These are phyloP conservation scores for Houttuynia cordata DNA, from an alignment of 164 flowering plant species.

Conservation along the genomic window DNA sequence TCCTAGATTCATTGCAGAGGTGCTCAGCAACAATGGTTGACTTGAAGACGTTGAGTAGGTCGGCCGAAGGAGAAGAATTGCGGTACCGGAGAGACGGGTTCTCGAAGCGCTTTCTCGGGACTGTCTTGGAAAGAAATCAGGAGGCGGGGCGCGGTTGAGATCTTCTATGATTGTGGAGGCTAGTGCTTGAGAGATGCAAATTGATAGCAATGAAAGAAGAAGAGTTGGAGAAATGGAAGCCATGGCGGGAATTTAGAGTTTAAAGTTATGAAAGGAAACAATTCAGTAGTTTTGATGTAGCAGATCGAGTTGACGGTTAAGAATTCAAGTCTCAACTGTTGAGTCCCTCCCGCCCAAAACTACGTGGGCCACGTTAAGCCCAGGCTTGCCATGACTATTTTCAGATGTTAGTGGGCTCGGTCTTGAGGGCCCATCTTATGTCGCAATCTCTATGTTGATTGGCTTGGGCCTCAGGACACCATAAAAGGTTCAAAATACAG, in stretches of 20 bases:
- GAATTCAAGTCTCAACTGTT: not conserved
- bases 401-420: too few relatives aligned
- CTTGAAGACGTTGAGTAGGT: conserved; percentile 40
- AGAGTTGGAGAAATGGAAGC: conserved; percentile 19
- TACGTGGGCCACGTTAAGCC: too few relatives aligned
- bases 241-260: conserved; percentile 7
- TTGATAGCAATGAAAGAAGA: conserved; percentile 5
- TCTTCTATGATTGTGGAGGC: conserved; percentile 45
- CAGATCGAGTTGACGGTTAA: conserved; percentile 5
- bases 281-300: not conserved
- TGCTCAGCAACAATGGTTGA: conserved; percentile 45
- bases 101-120: conserved; percentile 28
- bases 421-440: too few relatives aligned
- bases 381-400: too few relatives aligned
- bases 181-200: conserved; percentile 2
- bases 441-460: too few relatives aligned
- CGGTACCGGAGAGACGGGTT: conserved; percentile 51
- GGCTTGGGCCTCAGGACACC: too few relatives aligned
- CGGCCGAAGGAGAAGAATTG: conserved; percentile 19
- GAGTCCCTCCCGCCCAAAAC: not conserved
- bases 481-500: too few relatives aligned
- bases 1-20: conserved; percentile 46
- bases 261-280: not conserved
- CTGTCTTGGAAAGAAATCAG: conserved; percentile 37
- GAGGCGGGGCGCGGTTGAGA: conserved; percentile 35